These are phyloP conservation scores for Microdochium nivale DNA, from an alignment of 2,329 filamentous ascomycete species.

Conservation along the genomic window DNA sequence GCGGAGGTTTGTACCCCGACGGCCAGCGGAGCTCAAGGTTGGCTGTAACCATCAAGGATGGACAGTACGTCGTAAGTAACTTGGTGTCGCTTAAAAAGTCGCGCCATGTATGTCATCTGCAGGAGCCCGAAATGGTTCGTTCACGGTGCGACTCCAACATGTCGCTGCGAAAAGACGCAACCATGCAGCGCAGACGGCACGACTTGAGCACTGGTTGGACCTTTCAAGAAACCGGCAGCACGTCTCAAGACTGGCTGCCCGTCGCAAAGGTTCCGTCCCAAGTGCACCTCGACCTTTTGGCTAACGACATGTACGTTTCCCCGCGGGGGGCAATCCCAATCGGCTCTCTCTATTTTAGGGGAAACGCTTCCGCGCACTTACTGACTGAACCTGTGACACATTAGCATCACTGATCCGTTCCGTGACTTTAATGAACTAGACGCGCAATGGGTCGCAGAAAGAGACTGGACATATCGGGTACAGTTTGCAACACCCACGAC, in stretches of 20 bases:
- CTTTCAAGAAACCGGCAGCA: conserved; percentile 13
- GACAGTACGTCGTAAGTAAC: background rate
- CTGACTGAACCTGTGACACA: background rate
- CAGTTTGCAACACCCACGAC: conserved; percentile 16
- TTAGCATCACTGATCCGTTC: conserved; percentile 46
- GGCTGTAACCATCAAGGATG: background rate
- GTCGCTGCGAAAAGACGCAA: background rate
- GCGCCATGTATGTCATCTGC: background rate
- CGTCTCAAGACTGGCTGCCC: conserved; percentile 18
- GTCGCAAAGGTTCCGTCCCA: conserved; percentile 24
- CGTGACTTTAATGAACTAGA: conserved; percentile 52
- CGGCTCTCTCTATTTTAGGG: background rate
- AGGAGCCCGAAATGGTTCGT: background rate
- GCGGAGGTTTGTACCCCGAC: background rate
- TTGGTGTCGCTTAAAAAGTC: background rate
- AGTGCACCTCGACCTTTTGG: conserved; percentile 27
- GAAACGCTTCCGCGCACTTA: background rate
- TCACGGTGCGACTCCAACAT: background rate
- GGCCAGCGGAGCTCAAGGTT: background rate
- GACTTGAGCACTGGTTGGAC: conserved; percentile 14
- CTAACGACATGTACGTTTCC: conserved; percentile 20
- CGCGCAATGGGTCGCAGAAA: conserved; percentile 54
- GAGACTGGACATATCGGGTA: conserved; percentile 49
- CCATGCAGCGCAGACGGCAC: background rate
- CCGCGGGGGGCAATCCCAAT: background rate